Percentiles rank a stretch among this genome's conserved stretches.
Evolutionary conservation across 257 asterid species (phyloP).

Genomic region (Solanum pimpinellifolium): DNA sequence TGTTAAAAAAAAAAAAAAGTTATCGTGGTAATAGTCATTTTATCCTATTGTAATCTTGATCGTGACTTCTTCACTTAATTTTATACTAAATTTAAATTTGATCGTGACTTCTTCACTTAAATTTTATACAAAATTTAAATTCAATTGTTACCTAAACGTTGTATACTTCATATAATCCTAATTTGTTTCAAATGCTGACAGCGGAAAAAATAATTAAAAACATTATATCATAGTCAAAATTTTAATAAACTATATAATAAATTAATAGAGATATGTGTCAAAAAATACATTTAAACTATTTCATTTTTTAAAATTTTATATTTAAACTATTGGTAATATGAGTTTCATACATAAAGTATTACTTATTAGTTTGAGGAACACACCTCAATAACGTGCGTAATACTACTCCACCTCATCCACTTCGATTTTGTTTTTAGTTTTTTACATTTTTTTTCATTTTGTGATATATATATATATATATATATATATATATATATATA

Average conservation of each 20-base stretch:
- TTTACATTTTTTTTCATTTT: no score
- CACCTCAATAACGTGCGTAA: no score
- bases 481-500: no score
- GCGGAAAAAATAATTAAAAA: no score
- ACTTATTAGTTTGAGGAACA: no score
- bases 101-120: neutral
- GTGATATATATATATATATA: no score
- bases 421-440: no score
- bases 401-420: no score
- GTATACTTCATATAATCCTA: neutral
- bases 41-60: neutral
- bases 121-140: neutral
- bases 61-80: neutral
- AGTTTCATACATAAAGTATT: no score
- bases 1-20: neutral
- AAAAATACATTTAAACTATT: no score
- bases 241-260: neutral
- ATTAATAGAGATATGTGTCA: neutral
- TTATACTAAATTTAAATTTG: neutral
- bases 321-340: no score
- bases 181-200: neutral
- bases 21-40: neutral
- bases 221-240: neutral
- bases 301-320: no score
- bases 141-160: neutral